Conservation (phyloP, 2,329 filamentous ascomycete genomes). For the Reticulascus tulasneorum region DNA sequence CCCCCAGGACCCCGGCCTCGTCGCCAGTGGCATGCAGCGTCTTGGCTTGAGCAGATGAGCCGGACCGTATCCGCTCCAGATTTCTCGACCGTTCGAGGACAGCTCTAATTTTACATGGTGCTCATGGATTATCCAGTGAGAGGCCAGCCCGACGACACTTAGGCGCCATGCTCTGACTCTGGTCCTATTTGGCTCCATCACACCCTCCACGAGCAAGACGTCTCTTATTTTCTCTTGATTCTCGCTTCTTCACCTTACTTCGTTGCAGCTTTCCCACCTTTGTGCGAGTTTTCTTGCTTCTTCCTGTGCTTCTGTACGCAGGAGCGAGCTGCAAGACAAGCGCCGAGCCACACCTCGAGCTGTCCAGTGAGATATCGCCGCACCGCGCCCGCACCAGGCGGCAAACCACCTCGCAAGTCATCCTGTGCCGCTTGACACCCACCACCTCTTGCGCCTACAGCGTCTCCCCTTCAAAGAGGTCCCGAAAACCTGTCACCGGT, state of each 20-base stretch:
- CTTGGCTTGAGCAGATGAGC: conserved; percentile 17
- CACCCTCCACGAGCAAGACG: conserved; percentile 20
- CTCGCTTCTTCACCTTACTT: conserved; percentile 16
- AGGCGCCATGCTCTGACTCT: conserved; percentile 42
- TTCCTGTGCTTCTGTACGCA: conserved; percentile 3
- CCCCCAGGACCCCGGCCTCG: conserved; percentile 12
- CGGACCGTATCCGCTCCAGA: conserved; percentile 15
- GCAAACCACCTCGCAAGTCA: conserved; percentile 10
- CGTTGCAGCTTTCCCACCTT: conserved; percentile 10
- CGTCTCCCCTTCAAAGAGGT: conserved; percentile 12
- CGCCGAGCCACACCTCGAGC: conserved; percentile 23
- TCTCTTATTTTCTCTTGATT: conserved; percentile 18
- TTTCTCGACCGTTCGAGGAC: conserved; percentile 9
- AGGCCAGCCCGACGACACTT: conserved; percentile 33
- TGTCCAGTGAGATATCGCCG: conserved; percentile 13
- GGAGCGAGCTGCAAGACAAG: conserved; percentile 29
- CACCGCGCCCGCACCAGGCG: conserved; percentile 8
- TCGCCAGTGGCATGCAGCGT: conserved; percentile 11
- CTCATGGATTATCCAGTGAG: conserved; percentile 36
- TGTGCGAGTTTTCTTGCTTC: conserved; percentile 3
- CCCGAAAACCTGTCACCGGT: conserved; percentile 11
- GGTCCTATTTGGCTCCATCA: conserved; percentile 31
- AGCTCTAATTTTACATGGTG: conserved; percentile 42
- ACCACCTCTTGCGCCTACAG: conserved; percentile 20
- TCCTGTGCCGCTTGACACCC: conserved; percentile 17